Conservation (phyloP, 2,329 filamentous ascomycete genomes). For the Corinectria fuckeliana region DNA sequence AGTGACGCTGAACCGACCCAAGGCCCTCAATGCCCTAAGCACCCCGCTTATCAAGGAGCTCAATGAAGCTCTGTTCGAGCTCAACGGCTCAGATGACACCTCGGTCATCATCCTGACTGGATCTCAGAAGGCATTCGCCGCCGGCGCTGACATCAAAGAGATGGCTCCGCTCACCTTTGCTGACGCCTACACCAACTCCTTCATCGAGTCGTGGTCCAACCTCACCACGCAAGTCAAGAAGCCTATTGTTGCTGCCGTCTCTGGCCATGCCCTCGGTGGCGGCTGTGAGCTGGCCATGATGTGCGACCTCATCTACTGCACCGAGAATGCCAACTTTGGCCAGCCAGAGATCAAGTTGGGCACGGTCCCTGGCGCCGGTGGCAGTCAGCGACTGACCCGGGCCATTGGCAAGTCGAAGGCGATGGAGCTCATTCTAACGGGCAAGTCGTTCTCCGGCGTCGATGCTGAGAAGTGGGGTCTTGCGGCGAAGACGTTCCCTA, state of each 20-base stretch:
- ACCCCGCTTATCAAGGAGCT: conserved; percentile 91
- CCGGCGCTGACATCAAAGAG: conserved; percentile 98
- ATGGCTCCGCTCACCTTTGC: conserved; percentile 94
- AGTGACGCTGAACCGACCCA: conserved; percentile 95
- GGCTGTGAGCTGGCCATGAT: conserved; percentile 98
- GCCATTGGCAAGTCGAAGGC: conserved; percentile 84
- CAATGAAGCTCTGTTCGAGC: conserved; percentile 75
- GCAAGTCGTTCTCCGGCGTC: conserved; percentile 80
- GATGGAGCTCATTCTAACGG: conserved; percentile 91
- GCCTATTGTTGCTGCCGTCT: conserved; percentile 91
- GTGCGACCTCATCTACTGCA: conserved; percentile 95
- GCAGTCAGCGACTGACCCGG: conserved; percentile 84
- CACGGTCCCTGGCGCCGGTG: conserved; percentile 89
- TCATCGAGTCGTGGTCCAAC: conserved; percentile 94
- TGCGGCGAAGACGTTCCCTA: conserved; percentile 81
- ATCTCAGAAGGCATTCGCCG: conserved; percentile 88
- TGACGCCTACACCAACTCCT: conserved; percentile 84
- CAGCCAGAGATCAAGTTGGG: conserved; percentile 98
- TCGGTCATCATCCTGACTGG: conserved; percentile 86
- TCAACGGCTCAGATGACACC: conserved; percentile 73
- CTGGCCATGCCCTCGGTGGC: conserved; percentile 91
- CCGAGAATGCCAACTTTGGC: conserved; percentile 84
- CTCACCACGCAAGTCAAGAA: conserved; percentile 87
- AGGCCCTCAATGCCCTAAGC: conserved; percentile 92
- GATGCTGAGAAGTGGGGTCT: conserved; percentile 92